Evolutionary conservation across 306 rosid genomes (phyloP), one percentile per base, ranked within the genome.

Genomic region (Glycyrrhiza uralensis): DNA sequence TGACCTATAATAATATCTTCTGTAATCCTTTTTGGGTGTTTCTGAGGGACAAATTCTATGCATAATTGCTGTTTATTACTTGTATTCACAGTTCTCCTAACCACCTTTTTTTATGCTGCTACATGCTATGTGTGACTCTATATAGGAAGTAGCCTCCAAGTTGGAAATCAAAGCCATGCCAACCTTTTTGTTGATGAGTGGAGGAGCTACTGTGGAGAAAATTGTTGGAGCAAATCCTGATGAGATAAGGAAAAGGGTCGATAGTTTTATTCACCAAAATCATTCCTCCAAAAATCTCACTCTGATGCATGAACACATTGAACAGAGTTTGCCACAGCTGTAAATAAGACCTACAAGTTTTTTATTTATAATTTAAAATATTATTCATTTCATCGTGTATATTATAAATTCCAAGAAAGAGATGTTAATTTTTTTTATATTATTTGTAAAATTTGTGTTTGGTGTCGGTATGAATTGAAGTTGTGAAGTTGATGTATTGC

Each of bases 91-190:
- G 28, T 60, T 72, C 4, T n/a, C 46, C 46, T 65, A 56, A 64
- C 71, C 55, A 54, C 13, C 17, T 58, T 65, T 68, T 59, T n/a
- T 35, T 55, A 14, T 63, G 7, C 62, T 58, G 29, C 1, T 77
- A 4, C 69, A 36, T 69, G 49, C 13, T 35, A 68, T 71, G 15
- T 41, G 59, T 70, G 77, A 61, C 45, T 35, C 18, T 29, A 59
- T 26, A 57, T 63, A 85, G 85, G 85, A 79, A 44, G 79, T 82
- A 36, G 85, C 85, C 2, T 72, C 74, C 19, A 82, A 62, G 76
- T 18, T 85, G 83, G 83, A 82, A 36, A 85, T 82, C 17, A 79
- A 72, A 78, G 87, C 87, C 57, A 83, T 79, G 75, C 87, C 81
- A 2, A 83, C 84, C 7, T 79, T 83, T 71, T 13, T 75, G 35